Evolutionary conservation across 2,329 filamentous ascomycete species (phyloP).

Genomic region (Orbilia javanica): DNA sequence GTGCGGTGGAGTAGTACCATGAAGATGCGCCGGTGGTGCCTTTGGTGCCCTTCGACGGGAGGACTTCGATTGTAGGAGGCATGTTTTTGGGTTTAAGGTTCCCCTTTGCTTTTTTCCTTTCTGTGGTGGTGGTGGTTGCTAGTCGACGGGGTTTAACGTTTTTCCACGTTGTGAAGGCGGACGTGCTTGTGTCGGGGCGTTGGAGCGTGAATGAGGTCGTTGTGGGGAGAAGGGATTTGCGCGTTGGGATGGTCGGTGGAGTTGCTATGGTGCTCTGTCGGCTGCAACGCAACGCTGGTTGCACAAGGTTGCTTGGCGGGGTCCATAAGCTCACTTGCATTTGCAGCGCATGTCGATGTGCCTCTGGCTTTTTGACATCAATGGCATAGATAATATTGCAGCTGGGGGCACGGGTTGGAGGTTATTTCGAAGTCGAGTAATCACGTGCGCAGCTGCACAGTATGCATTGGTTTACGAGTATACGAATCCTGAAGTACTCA

Average conservation of each 20-base stretch:
- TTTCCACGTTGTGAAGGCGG: too few species aligned
- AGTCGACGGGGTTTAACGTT: neutral
- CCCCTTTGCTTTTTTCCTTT: too few species aligned
- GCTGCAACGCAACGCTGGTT: neutral
- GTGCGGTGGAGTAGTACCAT: conserved; percentile 58
- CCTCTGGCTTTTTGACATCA: neutral
- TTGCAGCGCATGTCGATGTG: too few species aligned
- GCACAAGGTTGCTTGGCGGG: conserved; percentile 16
- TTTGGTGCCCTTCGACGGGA: conserved; percentile 44
- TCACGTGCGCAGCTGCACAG: too few species aligned
- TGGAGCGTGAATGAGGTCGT: conserved; percentile 9
- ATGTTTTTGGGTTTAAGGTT: conserved; percentile 27
- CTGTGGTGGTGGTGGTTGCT: neutral
- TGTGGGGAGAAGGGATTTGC: conserved; percentile 24
- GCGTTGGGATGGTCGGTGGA: conserved; percentile 26
- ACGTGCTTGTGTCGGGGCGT: neutral
- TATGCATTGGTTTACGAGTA: too few species aligned
- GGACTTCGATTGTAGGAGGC: conserved; percentile 45
- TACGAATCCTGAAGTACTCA: too few species aligned
- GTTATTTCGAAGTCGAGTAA: too few species aligned
- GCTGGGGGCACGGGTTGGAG: too few species aligned
- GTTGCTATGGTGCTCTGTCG: neutral
- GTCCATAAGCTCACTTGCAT: neutral
- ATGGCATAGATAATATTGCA: too few species aligned
- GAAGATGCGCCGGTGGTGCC: conserved; percentile 53